Percentiles rank a stretch among this genome's conserved stretches.
phyloP scores from a whole-genome alignment of 75 land plant genomes.

The Pinus albicaulis region DNA sequence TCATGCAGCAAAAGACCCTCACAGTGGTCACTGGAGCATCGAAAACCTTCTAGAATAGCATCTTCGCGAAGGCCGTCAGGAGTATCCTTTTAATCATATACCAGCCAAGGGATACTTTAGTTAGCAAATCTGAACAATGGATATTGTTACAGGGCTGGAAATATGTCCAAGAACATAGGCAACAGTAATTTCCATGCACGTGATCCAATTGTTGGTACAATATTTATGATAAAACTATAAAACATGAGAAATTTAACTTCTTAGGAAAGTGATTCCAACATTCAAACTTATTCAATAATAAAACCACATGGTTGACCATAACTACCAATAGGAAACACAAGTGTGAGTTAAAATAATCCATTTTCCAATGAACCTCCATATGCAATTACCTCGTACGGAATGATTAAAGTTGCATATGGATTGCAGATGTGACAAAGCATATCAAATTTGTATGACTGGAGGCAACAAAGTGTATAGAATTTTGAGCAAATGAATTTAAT shows the following conservation, averaged over 20 bases:
- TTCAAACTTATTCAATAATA: background rate
- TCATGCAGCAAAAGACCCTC: conserved; percentile 60
- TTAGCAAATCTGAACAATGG: conserved; percentile 3
- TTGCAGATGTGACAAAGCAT: too few relatives aligned
- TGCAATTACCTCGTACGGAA: too few relatives aligned
- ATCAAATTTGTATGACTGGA: too few relatives aligned
- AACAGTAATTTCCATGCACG: background rate
- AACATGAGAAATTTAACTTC: background rate
- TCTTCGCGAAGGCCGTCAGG: conserved; percentile 58
- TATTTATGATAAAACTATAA: background rate
- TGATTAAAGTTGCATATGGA: too few relatives aligned
- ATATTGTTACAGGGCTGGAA: background rate
- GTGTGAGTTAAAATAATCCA: background rate
- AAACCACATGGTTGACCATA: background rate
- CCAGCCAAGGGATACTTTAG: conserved; percentile 1
- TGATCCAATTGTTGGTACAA: background rate
- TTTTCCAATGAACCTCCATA: background rate
- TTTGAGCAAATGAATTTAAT: too few relatives aligned
- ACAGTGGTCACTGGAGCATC: conserved; percentile 50
- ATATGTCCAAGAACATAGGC: background rate
- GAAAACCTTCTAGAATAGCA: conserved; percentile 76
- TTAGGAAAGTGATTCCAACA: background rate
- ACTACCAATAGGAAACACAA: background rate
- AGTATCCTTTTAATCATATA: conserved; percentile 31
- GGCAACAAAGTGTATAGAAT: too few relatives aligned